Conservation (phyloP, 1,139 yeast species). For the Kodamaea derodonti region DNA sequence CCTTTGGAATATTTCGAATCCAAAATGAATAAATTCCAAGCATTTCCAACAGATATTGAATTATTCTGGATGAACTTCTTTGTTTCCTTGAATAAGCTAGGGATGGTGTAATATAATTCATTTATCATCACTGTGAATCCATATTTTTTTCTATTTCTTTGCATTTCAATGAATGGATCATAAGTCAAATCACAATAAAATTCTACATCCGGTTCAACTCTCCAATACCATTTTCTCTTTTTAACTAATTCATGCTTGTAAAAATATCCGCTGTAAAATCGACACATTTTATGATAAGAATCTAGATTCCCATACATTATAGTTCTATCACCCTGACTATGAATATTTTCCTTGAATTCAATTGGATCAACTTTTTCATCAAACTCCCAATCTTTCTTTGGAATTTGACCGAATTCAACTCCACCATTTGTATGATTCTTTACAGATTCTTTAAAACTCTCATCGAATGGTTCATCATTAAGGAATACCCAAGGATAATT, state of each 20-base stretch:
- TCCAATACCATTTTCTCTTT: conserved; percentile 85
- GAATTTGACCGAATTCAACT: conserved; percentile 70
- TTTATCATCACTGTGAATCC: conserved; percentile 78
- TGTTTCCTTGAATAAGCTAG: conserved; percentile 73
- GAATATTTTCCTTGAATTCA: conserved; percentile 48
- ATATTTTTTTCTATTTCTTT: conserved; percentile 60
- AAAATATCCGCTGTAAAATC: conserved; percentile 76
- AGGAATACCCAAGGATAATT: conserved; percentile 86
- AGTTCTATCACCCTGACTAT: conserved; percentile 73
- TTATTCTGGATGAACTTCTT: conserved; percentile 50
- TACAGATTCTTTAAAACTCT: conserved; percentile 55
- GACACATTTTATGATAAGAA: conserved; percentile 70
- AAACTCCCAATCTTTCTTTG: conserved; percentile 64
- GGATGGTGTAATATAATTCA: conserved; percentile 76
- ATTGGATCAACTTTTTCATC: conserved; percentile 23
- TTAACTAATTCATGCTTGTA: conserved; percentile 69
- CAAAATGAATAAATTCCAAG: conserved; percentile 55
- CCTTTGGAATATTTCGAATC: conserved; percentile 27
- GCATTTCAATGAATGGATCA: conserved; percentile 87
- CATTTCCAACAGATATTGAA: conserved; percentile 46
- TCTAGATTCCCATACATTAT: conserved; percentile 78
- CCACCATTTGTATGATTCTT: conserved; percentile 47
- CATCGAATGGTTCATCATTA: conserved; percentile 70
- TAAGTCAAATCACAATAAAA: conserved; percentile 87
- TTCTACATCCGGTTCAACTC: conserved; percentile 88